Evolutionary conservation across 306 rosid species (phyloP), one percentile per base, ranked within the genome.

Genomic region (Pueraria montana): DNA sequence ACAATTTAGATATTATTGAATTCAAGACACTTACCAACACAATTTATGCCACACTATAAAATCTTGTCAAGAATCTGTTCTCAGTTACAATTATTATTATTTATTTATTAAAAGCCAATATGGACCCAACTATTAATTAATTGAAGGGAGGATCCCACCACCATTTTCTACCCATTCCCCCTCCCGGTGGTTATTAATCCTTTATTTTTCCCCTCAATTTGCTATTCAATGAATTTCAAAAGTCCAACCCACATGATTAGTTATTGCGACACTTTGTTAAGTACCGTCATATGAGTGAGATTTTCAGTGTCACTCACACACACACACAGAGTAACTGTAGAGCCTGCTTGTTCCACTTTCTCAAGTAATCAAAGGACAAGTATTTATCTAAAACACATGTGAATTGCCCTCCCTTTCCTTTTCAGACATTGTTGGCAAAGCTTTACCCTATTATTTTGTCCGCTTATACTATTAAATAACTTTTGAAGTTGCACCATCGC

Each of bases 181-280:
- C 24, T 56, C 34, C 13, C 26, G 6, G 48, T 34, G 68, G 80
- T 23, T 11, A 11, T 21, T 17, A 16, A 24, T 45, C 18, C 0
- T 5, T 40, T 49, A 42, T 48, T 3, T 8, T 46, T 10, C 26
- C 5, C 30, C 36, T 72, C 24, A 52, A 27, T 65, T 23, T 74
- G 27, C 45, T 46, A 74, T 49, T 20, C 52, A 69, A 69, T 75
- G 85, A 85, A 74, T 46, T 38, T 74, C 69, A 58, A 59, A 80
- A 85, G 87, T 84, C 78, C 67, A 80, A 36, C 50, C 18, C 36
- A 80, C 87, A 85, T 85, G 85, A 80, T 80, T 85, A 61, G 69
- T 56, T 79, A 59, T 66, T 24, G 78, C 18, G 87, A 52, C 72
- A 64, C 84, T 30, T 79, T 11, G 20, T 5, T 46, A 46, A 38